These are phyloP conservation scores for Eucalyptus tenuipes DNA, from an alignment of 345 rosid species.

Conservation along the genomic window DNA sequence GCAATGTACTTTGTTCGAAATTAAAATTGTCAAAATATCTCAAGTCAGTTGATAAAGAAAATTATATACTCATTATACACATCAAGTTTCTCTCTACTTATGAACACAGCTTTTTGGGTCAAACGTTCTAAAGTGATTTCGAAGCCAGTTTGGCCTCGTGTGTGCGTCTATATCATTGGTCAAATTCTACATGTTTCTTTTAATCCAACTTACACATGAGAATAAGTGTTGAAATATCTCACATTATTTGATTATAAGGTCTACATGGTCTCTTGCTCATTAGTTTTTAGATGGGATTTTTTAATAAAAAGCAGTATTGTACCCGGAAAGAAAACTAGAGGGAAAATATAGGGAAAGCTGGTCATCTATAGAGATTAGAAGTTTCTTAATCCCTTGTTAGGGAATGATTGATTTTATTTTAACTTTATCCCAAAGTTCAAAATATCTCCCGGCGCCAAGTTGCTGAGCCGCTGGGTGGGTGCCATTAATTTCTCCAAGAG, in stretches of 20 bases:
- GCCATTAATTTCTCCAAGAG: background rate
- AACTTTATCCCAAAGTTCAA: background rate
- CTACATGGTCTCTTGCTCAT: background rate
- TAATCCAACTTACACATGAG: background rate
- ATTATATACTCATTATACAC: too few relatives aligned
- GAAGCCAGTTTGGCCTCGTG: too few relatives aligned
- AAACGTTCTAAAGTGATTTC: too few relatives aligned
- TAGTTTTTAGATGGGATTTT: too few relatives aligned
- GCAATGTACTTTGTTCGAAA: too few relatives aligned
- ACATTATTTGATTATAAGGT: background rate
- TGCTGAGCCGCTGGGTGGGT: background rate
- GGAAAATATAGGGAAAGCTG: background rate
- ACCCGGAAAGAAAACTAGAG: background rate
- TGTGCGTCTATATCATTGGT: background rate
- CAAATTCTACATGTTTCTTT: background rate
- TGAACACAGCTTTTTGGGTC: too few relatives aligned
- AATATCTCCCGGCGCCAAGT: background rate
- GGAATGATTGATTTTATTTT: background rate
- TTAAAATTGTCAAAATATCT: too few relatives aligned
- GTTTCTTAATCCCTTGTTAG: background rate
- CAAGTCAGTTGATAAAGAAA: too few relatives aligned
- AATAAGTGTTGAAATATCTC: too few relatives aligned
- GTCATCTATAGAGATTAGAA: background rate
- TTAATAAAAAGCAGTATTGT: background rate
- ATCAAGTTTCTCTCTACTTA: too few relatives aligned